Evolutionary conservation across 2,329 filamentous ascomycete genomes (phyloP).

Genomic region (Sporothrix euskadiensis): DNA sequence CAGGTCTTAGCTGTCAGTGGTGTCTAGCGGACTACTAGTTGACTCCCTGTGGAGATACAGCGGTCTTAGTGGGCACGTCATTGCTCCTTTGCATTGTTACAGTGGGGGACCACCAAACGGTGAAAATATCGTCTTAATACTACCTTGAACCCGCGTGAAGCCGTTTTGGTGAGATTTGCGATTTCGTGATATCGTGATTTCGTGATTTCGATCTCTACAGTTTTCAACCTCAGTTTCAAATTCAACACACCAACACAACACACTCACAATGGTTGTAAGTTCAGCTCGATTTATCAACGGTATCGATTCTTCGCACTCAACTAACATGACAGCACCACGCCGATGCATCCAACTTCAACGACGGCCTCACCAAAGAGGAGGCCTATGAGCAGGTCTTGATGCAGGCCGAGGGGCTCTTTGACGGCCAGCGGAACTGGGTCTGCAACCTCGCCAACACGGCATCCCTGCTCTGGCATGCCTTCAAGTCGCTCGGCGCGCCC

Average conservation of each 20-base stretch:
- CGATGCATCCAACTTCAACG: slow-evolving; percentile 71
- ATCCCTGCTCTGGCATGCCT: slow-evolving; percentile 76
- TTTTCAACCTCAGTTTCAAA: not conserved
- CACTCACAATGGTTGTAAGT: slow-evolving; percentile 24
- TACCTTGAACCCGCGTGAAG: not conserved
- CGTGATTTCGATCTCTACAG: not conserved
- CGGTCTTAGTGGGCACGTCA: slow-evolving; percentile 2
- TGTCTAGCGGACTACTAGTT: not conserved
- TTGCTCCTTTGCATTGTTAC: not conserved
- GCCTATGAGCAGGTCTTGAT: slow-evolving; percentile 73
- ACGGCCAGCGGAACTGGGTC: slow-evolving; percentile 75
- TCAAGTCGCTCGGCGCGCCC: slow-evolving; percentile 68
- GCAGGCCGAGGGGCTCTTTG: slow-evolving; percentile 68
- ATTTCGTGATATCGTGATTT: not conserved
- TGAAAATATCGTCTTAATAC: not conserved
- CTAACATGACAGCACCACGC: slow-evolving; percentile 64
- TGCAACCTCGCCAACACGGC: slow-evolving; percentile 78
- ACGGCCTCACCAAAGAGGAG: slow-evolving; percentile 66
- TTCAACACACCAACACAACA: not conserved
- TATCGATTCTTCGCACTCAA: not conserved
- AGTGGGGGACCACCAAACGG: not conserved
- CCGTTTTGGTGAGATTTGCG: not conserved
- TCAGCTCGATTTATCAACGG: not conserved
- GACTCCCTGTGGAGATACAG: not conserved
- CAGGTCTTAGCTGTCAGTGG: not conserved